A percentile compares a stretch with the other conserved stretches of the same genome.
Conservation (phyloP, 1,139 yeast species). For the Saccharomyces hybrid region DNA sequence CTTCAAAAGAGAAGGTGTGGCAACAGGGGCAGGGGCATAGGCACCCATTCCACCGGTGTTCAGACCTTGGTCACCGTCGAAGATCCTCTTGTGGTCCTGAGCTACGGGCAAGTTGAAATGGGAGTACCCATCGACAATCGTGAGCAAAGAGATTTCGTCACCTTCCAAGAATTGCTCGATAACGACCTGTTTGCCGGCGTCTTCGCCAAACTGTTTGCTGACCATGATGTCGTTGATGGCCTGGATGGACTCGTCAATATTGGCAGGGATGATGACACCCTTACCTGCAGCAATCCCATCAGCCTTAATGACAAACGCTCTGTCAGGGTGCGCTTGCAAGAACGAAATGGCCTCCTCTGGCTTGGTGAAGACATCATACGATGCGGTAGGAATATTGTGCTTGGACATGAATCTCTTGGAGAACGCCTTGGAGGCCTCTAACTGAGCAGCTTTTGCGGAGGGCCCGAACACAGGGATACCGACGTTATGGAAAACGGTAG, state of each 20-base stretch:
- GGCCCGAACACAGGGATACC: slow-evolving; percentile 98
- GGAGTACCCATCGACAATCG: slow-evolving; percentile 91
- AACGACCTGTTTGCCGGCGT: slow-evolving; percentile 93
- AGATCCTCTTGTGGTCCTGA: slow-evolving; percentile 94
- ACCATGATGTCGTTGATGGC: slow-evolving; percentile 90
- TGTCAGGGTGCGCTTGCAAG: slow-evolving; percentile 49
- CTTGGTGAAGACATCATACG: slow-evolving; percentile 69
- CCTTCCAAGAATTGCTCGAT: slow-evolving; percentile 95
- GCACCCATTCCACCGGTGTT: slow-evolving; percentile 99
- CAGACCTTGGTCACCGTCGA: slow-evolving; percentile 86
- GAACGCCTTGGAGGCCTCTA: slow-evolving; percentile 97
- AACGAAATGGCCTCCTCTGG: slow-evolving; percentile 69
- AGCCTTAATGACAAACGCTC: slow-evolving; percentile 87
- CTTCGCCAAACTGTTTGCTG: slow-evolving; percentile 68
- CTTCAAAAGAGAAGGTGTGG: slow-evolving; percentile 60
- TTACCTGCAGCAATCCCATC: slow-evolving; percentile 98
- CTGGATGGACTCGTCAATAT: slow-evolving; percentile 72
- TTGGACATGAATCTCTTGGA: slow-evolving; percentile 90
- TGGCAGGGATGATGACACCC: slow-evolving; percentile 89
- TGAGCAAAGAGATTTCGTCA: slow-evolving; percentile 88
- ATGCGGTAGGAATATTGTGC: slow-evolving; percentile 91
- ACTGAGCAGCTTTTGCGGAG: slow-evolving; percentile 73
- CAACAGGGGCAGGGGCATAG: slow-evolving; percentile 97
- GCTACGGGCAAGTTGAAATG: slow-evolving; percentile 91
- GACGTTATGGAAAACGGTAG: slow-evolving; percentile 56